These are phyloP conservation scores for Monilinia fructicola DNA, from an alignment of 2,329 filamentous ascomycete species.

Conservation along the genomic window DNA sequence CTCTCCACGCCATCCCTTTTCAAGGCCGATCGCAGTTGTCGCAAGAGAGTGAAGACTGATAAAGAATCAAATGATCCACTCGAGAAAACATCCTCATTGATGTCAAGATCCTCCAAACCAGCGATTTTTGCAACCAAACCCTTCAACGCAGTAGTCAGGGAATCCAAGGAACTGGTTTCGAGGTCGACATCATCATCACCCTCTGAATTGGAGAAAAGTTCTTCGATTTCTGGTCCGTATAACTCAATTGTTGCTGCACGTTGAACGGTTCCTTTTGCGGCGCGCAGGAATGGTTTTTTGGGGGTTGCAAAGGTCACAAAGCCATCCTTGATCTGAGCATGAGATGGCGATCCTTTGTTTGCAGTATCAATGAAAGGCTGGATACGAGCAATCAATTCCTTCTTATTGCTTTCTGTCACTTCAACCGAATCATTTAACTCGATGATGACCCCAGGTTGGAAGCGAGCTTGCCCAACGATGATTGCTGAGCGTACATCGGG, in stretches of 20 bases:
- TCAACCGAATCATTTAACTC: not conserved
- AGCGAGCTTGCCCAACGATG: conserved; percentile 31
- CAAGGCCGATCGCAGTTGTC: conserved; percentile 19
- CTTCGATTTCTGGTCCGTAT: conserved; percentile 26
- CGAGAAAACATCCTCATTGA: conserved; percentile 18
- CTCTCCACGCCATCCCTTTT: conserved; percentile 8
- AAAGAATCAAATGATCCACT: conserved; percentile 23
- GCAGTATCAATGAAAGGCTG: conserved; percentile 20
- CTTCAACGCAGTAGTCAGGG: conserved; percentile 6
- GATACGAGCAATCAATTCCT: conserved; percentile 32
- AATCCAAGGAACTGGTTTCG: conserved; percentile 8
- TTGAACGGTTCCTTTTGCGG: conserved; percentile 26
- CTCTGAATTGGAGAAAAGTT: conserved; percentile 17
- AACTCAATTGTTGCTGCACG: conserved; percentile 19
- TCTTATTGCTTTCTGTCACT: not conserved
- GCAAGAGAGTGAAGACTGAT: conserved; percentile 20
- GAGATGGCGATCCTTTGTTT: conserved; percentile 20
- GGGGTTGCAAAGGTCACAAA: conserved; percentile 20
- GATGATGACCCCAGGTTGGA: conserved; percentile 26
- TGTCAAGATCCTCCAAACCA: not conserved
- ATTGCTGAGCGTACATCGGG: conserved; percentile 18
- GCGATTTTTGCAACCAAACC: conserved; percentile 11
- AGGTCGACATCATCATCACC: not conserved
- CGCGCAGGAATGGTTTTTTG: conserved; percentile 24
- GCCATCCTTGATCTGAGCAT: conserved; percentile 15